Evolutionary conservation across 2,329 filamentous ascomycete species (phyloP), one percentile per base, ranked within the genome.

Genomic region (Lachnellula subtilissima): DNA sequence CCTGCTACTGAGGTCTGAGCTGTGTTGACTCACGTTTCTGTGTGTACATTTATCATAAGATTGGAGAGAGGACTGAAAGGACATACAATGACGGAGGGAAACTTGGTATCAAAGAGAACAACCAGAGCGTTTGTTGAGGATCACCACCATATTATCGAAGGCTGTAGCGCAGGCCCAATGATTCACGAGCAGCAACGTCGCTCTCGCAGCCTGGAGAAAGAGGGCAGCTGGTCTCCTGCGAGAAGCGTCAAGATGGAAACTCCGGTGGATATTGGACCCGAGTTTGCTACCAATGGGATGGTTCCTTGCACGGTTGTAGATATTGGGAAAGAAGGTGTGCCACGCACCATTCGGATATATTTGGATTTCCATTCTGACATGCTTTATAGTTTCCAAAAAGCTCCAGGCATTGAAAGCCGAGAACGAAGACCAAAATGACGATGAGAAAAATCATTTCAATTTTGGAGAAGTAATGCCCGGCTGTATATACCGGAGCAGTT

Each of bases 401-500:
- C 32, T 58, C 23, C 42, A 61, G 45, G 50, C 50, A 48, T 40
- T 22, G 48, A 61, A 62, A 32, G 54, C 50, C 37, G 63, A 60
- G 43, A 47, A 28, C 14, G 54, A 53, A 39, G 39, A 53, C 35
- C 51, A 61, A 42, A 58, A 59, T 14, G 54, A 53, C 32, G 43
- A 54, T 23, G 55, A 61, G 45, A 58, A 59, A n/a, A 58, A 49
- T 3, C 88, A 89, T 1, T 66, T 74, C 61, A 96, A 96, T 69
- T 96, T 93, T 71, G 89, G 87, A 17, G 74, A 84, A 28, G 87
- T 96, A 19, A 75, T 86, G 19, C 81, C 85, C 6, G 86, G 87
- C 8, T 78, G 49, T 12, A 60, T 97, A 28, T 96, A 90, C 70
- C 83, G 92, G 52, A 93, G 89, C 71, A 87, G 87, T 62, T 96